Conservation (phyloP, 2,329 filamentous ascomycete genomes). For the Fusarium duplospermum region DNA sequence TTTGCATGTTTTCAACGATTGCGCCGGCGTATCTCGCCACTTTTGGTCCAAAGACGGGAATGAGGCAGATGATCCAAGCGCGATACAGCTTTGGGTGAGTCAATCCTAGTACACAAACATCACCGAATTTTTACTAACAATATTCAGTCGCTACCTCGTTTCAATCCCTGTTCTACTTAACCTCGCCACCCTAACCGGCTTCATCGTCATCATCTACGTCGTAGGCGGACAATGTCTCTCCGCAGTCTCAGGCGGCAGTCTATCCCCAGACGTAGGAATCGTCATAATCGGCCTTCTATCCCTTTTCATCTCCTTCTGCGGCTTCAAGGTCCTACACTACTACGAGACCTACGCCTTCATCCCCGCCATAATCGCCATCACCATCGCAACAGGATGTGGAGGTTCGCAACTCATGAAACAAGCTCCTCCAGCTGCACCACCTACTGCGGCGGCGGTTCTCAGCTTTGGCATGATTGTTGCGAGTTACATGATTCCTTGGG, state of each 20-base stretch:
- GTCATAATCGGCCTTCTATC: constrained; percentile 68
- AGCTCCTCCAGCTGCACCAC: constrained; percentile 51
- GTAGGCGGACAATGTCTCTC: constrained; percentile 70
- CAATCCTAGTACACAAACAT: no score
- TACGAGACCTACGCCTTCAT: constrained; percentile 70
- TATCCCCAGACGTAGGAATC: constrained; percentile 68
- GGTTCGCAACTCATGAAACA: constrained; percentile 63
- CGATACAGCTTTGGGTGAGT: constrained; percentile 73
- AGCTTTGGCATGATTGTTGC: constrained; percentile 71
- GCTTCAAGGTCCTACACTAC: constrained; percentile 66
- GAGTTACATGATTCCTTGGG: constrained; percentile 73
- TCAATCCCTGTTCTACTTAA: constrained; percentile 72
- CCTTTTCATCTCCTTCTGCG: constrained; percentile 71
- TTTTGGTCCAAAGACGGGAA: constrained; percentile 70
- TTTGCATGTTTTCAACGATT: constrained; percentile 65
- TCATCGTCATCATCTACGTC: constrained; percentile 71
- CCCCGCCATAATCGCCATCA: constrained; percentile 64
- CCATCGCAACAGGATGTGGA: constrained; percentile 66
- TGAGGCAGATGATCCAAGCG: constrained; percentile 75
- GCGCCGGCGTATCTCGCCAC: constrained; percentile 68
- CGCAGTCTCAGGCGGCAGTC: constrained; percentile 60
- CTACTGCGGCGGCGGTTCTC: constrained; percentile 60
- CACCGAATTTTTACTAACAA: not conserved
- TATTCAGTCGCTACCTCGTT: constrained; percentile 63
- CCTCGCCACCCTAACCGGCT: constrained; percentile 71